phyloP scores from a whole-genome alignment of 1,284 basidiomycete genomes.

The Papiliotrema nemorosa region DNA sequence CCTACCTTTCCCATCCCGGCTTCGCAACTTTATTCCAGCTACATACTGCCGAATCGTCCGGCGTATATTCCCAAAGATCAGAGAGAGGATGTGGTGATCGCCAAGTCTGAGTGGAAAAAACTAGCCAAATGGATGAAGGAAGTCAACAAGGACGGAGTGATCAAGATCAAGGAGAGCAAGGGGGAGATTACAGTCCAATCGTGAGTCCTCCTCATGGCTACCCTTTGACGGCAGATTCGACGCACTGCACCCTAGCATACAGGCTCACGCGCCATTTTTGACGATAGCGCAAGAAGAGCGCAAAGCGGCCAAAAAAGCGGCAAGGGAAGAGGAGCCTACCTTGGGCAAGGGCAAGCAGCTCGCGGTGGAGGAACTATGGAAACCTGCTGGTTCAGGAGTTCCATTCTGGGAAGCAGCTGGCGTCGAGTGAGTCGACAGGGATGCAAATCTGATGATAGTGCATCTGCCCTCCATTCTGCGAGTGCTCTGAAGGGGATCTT shows the following conservation, averaged over 20 bases:
- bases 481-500: slow-evolving; percentile 55
- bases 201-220: slow-evolving; percentile 19
- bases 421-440: slow-evolving; percentile 54
- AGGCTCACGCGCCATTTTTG: slow-evolving; percentile 55
- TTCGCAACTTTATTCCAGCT: slow-evolving; percentile 68
- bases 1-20: slow-evolving; percentile 69
- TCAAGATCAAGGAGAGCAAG: slow-evolving; percentile 69
- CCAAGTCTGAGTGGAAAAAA: slow-evolving; percentile 62
- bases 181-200: slow-evolving; percentile 51
- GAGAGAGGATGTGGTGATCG: slow-evolving; percentile 56
- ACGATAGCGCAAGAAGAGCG: slow-evolving; percentile 62
- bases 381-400: slow-evolving; percentile 59
- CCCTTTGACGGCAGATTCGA: slow-evolving; percentile 57
- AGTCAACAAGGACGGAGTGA: slow-evolving; percentile 64
- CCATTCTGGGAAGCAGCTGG: slow-evolving; percentile 60
- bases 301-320: slow-evolving; percentile 47
- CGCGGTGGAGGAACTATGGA: slow-evolving; percentile 66
- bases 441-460: slow-evolving; percentile 18
- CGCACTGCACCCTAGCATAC: slow-evolving; percentile 59
- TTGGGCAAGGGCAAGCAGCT: slow-evolving; percentile 32
- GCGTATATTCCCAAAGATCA: slow-evolving; percentile 61
- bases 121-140: slow-evolving; percentile 72
- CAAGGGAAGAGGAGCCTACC: slow-evolving; percentile 49
- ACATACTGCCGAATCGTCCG: slow-evolving; percentile 72
- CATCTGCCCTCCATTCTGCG: slow-evolving; percentile 23